Conservation (phyloP, 2,329 filamentous ascomycete species). For the Diplodia seriata region DNA sequence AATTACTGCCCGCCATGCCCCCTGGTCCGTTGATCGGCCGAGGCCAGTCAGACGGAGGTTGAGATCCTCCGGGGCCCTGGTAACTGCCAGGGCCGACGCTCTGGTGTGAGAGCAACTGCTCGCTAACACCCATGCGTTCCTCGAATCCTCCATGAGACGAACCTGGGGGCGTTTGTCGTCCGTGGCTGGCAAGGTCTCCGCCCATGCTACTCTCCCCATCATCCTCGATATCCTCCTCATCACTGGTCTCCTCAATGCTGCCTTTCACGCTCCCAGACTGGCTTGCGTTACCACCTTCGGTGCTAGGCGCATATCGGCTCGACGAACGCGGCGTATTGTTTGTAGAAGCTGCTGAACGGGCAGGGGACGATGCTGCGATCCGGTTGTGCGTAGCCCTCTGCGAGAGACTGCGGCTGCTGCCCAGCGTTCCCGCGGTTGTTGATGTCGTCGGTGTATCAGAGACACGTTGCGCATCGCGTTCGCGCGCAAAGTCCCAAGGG, state of each 20-base stretch:
- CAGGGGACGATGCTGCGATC: conserved; percentile 22
- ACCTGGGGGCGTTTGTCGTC: conserved; percentile 23
- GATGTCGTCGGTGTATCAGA: conserved; percentile 31
- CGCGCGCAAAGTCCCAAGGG: conserved; percentile 29
- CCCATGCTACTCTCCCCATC: conserved; percentile 22
- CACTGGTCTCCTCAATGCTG: conserved; percentile 32
- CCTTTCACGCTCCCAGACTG: conserved; percentile 31
- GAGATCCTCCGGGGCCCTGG: not conserved
- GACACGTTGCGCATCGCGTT: conserved; percentile 25
- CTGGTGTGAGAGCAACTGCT: conserved; percentile 25
- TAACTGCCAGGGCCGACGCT: conserved; percentile 15
- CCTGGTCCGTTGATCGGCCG: conserved; percentile 13
- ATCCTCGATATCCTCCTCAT: conserved; percentile 31
- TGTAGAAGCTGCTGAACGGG: conserved; percentile 26
- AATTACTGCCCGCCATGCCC: conserved; percentile 21
- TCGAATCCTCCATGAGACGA: conserved; percentile 23
- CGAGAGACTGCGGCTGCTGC: conserved; percentile 31
- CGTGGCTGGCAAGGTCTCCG: conserved; percentile 3
- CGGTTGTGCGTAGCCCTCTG: conserved; percentile 22
- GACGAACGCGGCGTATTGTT: conserved; percentile 27
- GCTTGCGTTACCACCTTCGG: conserved; percentile 16
- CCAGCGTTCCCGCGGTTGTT: conserved; percentile 30
- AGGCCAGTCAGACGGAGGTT: conserved; percentile 5
- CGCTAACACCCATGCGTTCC: conserved; percentile 13
- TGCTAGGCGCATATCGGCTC: conserved; percentile 27